These are phyloP conservation scores for Mesotaenium endlicherianum DNA, from an alignment of 139 green algal species.

Conservation along the genomic window DNA sequence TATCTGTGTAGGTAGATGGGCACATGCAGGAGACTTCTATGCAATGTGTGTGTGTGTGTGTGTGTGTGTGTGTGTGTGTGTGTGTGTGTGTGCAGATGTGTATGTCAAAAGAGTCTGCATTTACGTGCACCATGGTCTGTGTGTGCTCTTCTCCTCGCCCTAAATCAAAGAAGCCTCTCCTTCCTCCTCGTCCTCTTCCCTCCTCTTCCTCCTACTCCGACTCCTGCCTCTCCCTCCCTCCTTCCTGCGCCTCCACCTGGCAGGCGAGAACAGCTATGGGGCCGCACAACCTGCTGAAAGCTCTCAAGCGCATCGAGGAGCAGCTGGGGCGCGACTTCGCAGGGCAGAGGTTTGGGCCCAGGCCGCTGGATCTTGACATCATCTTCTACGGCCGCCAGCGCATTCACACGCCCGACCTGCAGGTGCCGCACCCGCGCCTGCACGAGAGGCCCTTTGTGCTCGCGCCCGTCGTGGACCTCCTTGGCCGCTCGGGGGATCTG, in stretches of 20 bases:
- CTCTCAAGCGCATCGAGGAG: conserved; percentile 22
- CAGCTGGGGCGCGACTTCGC: conserved; percentile 17
- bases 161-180: too few species aligned
- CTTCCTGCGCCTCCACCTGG: not conserved
- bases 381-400: conserved; percentile 77
- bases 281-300: conserved; percentile 13
- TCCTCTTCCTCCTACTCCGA: too few species aligned
- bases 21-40: too few species aligned
- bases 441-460: conserved; percentile 83
- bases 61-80: too few species aligned
- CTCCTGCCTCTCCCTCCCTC: not conserved
- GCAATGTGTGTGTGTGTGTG: too few species aligned
- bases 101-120: too few species aligned
- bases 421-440: conserved; percentile 72
- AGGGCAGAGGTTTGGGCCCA: conserved; percentile 70
- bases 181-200: too few species aligned
- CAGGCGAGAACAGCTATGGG: not conserved
- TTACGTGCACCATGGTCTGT: too few species aligned
- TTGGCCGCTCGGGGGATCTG: not conserved
- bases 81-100: too few species aligned
- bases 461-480: conserved; percentile 75
- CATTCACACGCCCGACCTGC: conserved; percentile 49
- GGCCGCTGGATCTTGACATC: conserved; percentile 94
- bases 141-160: too few species aligned
- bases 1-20: too few species aligned